Evolutionary conservation across 2,329 filamentous ascomycete species (phyloP).

Genomic region (Pseudopyrenochaeta lycopersici): DNA sequence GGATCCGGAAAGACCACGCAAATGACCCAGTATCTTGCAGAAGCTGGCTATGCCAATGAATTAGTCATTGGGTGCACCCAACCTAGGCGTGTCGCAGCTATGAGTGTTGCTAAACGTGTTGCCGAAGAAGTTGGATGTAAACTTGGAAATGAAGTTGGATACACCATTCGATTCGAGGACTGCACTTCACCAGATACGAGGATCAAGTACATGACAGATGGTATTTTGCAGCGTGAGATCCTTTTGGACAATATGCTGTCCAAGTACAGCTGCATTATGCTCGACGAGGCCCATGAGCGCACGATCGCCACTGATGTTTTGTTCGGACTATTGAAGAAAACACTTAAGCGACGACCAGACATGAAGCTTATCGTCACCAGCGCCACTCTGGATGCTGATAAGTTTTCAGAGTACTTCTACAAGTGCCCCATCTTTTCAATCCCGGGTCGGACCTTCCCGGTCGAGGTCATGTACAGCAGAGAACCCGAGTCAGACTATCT

Average conservation of each 20-base stretch:
- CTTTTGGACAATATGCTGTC: slow-evolving; percentile 94
- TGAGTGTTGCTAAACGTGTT: slow-evolving; percentile 98
- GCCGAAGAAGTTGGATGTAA: slow-evolving; percentile 95
- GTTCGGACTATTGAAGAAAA: slow-evolving; percentile 94
- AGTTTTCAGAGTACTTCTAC: slow-evolving; percentile 96
- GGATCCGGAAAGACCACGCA: slow-evolving; percentile 98
- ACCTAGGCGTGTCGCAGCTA: slow-evolving; percentile 94
- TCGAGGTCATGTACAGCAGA: slow-evolving; percentile 93
- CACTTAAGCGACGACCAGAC: slow-evolving; percentile 81
- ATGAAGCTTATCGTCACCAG: slow-evolving; percentile 99
- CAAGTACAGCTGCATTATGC: slow-evolving; percentile 96
- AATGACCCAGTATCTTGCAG: slow-evolving; percentile 91
- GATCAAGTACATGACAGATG: slow-evolving; percentile 99
- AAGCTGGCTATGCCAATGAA: slow-evolving; percentile 86
- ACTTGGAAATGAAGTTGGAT: slow-evolving; percentile 94
- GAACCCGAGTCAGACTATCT: slow-evolving; percentile 97
- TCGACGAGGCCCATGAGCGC: slow-evolving; percentile 97
- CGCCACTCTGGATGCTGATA: slow-evolving; percentile 95
- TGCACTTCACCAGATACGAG: slow-evolving; percentile 87
- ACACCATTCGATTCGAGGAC: slow-evolving; percentile 99
- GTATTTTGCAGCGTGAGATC: slow-evolving; percentile 95
- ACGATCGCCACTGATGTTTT: slow-evolving; percentile 97
- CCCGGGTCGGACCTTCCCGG: slow-evolving; percentile 91
- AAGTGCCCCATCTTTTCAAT: slow-evolving; percentile 97
- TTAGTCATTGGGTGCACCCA: slow-evolving; percentile 97